These are phyloP conservation scores for Trichosporon sp. DNA, from an alignment of 1,284 basidiomycete species.

Conservation along the genomic window DNA sequence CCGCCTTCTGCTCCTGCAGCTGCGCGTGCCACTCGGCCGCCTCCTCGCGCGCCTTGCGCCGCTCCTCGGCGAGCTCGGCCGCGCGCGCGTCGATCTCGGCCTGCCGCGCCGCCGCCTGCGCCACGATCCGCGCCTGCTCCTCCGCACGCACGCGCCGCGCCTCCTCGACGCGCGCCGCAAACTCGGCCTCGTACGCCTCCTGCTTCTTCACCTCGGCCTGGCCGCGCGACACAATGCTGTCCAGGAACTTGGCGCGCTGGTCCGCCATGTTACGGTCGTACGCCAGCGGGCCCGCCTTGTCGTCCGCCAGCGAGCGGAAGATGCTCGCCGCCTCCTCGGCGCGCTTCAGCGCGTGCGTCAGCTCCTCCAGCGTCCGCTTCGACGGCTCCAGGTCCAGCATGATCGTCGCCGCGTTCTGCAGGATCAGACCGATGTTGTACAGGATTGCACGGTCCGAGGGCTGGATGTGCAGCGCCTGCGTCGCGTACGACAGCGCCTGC, in stretches of 20 bases:
- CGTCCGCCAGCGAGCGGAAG: slow-evolving; percentile 73
- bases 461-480: slow-evolving; percentile 70
- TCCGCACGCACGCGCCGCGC: slow-evolving; percentile 55
- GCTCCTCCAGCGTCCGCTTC: slow-evolving; percentile 72
- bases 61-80: slow-evolving; percentile 67
- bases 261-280: slow-evolving; percentile 82
- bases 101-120: slow-evolving; percentile 38
- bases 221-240: slow-evolving; percentile 70
- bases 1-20: slow-evolving; percentile 40
- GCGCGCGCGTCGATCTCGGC: slow-evolving; percentile 57
- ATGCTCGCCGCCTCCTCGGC: slow-evolving; percentile 85
- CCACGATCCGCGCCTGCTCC: slow-evolving; percentile 46
- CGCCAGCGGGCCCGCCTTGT: slow-evolving; percentile 65
- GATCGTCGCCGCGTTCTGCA: slow-evolving; percentile 88
- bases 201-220: slow-evolving; percentile 73
- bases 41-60: slow-evolving; percentile 69
- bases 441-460: slow-evolving; percentile 80
- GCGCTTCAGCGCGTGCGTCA: slow-evolving; percentile 70
- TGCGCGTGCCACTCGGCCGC: slow-evolving; percentile 57
- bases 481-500: slow-evolving; percentile 71
- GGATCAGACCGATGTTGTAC: slow-evolving; percentile 94
- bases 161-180: slow-evolving; percentile 66
- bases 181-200: slow-evolving; percentile 66
- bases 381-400: slow-evolving; percentile 66
- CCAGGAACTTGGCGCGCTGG: slow-evolving; percentile 80